These are phyloP conservation scores for Penicillium canescens DNA, from an alignment of 495 filamentous ascomycete genomes.

Conservation along the genomic window DNA sequence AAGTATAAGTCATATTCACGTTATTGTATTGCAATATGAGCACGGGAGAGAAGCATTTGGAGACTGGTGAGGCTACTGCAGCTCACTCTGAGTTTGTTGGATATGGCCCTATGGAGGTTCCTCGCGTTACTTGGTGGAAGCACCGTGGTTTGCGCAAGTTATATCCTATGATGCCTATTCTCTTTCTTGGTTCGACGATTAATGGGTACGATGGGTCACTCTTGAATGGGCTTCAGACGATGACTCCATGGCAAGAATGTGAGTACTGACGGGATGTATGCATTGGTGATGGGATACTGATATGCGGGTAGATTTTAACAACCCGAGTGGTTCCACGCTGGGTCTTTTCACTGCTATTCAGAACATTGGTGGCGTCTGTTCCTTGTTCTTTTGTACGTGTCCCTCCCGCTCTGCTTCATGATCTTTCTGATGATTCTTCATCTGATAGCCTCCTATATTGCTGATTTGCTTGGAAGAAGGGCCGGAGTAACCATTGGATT, in stretches of 20 bases:
- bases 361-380: constrained; percentile 25
- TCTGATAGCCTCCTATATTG: constrained; percentile 14
- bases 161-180: constrained; percentile 35
- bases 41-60: neutral
- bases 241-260: constrained; percentile 33
- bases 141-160: constrained; percentile 29
- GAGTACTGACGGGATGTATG: neutral
- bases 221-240: constrained; percentile 35
- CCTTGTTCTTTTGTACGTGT: constrained; percentile 13
- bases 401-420: neutral
- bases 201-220: constrained; percentile 35
- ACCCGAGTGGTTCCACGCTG: constrained; percentile 24
- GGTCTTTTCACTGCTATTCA: constrained; percentile 27
- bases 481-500: constrained; percentile 11
- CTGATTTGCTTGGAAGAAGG: constrained; percentile 14
- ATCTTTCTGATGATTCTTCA: neutral
- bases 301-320: constrained; percentile 19
- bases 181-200: constrained; percentile 32
- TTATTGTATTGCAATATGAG: too few species aligned
- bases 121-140: constrained; percentile 31
- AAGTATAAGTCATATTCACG: too few species aligned
- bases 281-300: neutral
- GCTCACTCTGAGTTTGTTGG: constrained; percentile 4
- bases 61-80: neutral
- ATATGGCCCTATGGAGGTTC: neutral